phyloP scores from a whole-genome alignment of 2,329 filamentous ascomycete species.

The Hysterium pulicare region DNA sequence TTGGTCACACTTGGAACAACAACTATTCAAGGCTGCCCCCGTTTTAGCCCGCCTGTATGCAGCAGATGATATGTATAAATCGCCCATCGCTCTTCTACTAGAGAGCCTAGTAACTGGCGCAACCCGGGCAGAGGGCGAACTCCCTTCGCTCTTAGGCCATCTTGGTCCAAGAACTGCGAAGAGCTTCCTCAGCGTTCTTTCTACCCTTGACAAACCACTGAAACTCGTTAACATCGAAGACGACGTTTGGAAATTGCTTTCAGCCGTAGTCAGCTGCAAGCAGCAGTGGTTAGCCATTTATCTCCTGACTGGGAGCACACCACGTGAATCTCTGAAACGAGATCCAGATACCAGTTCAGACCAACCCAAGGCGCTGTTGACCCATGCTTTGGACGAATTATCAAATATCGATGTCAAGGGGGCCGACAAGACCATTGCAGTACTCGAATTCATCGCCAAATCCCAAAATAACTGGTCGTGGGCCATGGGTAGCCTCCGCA shows the following conservation, averaged over 20 bases:
- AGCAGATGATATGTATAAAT: slow-evolving; percentile 62
- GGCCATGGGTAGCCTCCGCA: slow-evolving; percentile 77
- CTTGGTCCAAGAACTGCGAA: slow-evolving; percentile 79
- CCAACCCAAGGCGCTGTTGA: slow-evolving; percentile 65
- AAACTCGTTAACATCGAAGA: slow-evolving; percentile 62
- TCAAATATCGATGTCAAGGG: slow-evolving; percentile 62
- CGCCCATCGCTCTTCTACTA: slow-evolving; percentile 65
- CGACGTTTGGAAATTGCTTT: slow-evolving; percentile 79
- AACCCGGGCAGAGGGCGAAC: slow-evolving; percentile 60
- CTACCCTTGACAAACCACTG: slow-evolving; percentile 73
- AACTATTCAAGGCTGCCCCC: slow-evolving; percentile 77
- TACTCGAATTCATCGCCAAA: slow-evolving; percentile 82
- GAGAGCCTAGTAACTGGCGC: slow-evolving; percentile 70
- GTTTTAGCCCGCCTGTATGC: slow-evolving; percentile 75
- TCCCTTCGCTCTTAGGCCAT: slow-evolving; percentile 90
- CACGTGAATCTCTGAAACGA: slow-evolving; percentile 67
- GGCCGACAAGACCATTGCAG: slow-evolving; percentile 59
- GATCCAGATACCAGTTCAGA: slow-evolving; percentile 30
- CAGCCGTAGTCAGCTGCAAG: slow-evolving; percentile 78
- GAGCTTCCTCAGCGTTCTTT: slow-evolving; percentile 76
- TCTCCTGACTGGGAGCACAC: slow-evolving; percentile 81
- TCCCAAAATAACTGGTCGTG: slow-evolving; percentile 96
- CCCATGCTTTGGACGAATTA: slow-evolving; percentile 68
- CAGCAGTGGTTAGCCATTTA: slow-evolving; percentile 97
- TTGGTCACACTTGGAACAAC: slow-evolving; percentile 66